phyloP scores from a whole-genome alignment of 192 early-diverging fungal genomes.

The Helicostylum pulchrum region DNA sequence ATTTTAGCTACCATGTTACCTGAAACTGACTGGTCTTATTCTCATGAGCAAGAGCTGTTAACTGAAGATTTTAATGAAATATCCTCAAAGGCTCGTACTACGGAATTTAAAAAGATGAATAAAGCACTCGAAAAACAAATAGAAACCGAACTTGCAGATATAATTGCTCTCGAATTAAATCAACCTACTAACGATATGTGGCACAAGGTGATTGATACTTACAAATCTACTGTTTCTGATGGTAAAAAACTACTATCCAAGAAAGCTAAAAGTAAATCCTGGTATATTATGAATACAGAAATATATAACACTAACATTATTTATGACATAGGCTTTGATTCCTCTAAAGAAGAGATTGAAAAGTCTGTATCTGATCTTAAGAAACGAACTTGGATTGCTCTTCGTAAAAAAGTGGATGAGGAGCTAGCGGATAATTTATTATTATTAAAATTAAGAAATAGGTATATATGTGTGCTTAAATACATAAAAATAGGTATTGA shows the following conservation, averaged over 20 bases:
- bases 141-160: conserved; percentile 63
- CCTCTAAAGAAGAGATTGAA: conserved; percentile 49
- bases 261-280: conserved; percentile 44
- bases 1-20: conserved; percentile 45
- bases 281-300: too few species aligned
- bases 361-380: conserved; percentile 52
- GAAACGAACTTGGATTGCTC: conserved; percentile 69
- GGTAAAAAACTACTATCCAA: conserved; percentile 50
- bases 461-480: conserved; percentile 16
- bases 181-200: conserved; percentile 69
- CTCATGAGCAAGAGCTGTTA: conserved; percentile 56
- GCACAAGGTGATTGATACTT: conserved; percentile 61
- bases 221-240: conserved; percentile 50
- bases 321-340: conserved; percentile 41
- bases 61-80: conserved; percentile 60
- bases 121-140: conserved; percentile 57
- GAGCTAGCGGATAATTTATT: conserved; percentile 84
- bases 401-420: conserved; percentile 71
- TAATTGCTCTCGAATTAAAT: conserved; percentile 66
- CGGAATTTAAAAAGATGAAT: conserved; percentile 66
- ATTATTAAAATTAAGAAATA: conserved; percentile 70
- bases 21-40: conserved; percentile 70
- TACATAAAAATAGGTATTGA: too few species aligned
- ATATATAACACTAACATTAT: neutral
- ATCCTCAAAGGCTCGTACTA: conserved; percentile 52